Evolutionary conservation across 352 stramenopile genomes (phyloP), one percentile per base, ranked within the genome.

Genomic region (Chrysophaeum taylorii): DNA sequence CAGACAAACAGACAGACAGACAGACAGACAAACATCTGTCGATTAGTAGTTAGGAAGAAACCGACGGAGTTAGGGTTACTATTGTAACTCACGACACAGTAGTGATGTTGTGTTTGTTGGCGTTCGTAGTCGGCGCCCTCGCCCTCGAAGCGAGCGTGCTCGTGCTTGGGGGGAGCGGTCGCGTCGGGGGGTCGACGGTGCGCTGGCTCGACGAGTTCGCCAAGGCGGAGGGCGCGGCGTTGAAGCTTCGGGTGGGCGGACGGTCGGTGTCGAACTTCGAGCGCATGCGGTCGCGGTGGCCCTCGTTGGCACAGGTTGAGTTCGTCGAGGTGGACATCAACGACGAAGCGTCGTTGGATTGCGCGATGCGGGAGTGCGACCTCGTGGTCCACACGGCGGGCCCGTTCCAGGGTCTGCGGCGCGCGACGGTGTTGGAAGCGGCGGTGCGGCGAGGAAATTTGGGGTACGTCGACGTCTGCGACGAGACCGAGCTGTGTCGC

Each of bases 401-500:
- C n/a, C 77, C 77, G 25, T 82, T 82, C 45, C 77, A 82, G 61
- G 69, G 71, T 18, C 38, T 70, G 36, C 35, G 37, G 0, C 48
- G 21, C 5, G 75, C 77, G 7, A 33, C 38, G 14, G 62, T 82
- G 0, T 71, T 82, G 9, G 70, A 76, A 36, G 33, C 73, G 18
- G 37, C 48, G 1, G 70, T 82, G 42, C 18, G 15, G 9, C 33
- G 27, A 42, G 21, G 57, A 36, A 31, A 36, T n/a, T n/a, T 66
- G 23, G 70, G 66, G 7, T 82, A 82, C 41, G 73, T 78, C 23
- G 77, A 82, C 69, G 77, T 82, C 15, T 82, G 77, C 54, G 77
- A 82, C 61, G 77, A 82, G 64, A 76, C 68, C 50, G 68, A 75
- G 21, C 57, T 82, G 7, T 74, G 73, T 16, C 62, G 75, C 53